Base-by-base conservation (phyloP, 73 alveolate species). In the Symbiodinium pilosum region DNA sequence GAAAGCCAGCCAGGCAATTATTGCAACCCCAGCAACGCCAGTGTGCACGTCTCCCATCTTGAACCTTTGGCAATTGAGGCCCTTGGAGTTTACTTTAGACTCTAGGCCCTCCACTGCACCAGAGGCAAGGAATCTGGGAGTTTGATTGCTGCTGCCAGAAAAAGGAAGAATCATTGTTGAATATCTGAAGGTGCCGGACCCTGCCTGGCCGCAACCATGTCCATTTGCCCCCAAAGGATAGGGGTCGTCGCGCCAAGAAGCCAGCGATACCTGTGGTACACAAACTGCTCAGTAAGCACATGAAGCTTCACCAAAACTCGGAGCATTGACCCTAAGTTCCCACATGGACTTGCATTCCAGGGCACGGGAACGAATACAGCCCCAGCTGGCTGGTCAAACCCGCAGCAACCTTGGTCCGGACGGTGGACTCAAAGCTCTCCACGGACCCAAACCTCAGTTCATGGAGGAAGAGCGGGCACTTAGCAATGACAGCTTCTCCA, bases 401-500 rank as follows among this genome's bases (percentile, higher is more conserved):
- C 12, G 0, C 81, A 38, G 41, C 24, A 14, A 64, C 81, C 21
- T 26, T 28, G 4, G 81, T 64, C 39, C 81, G 6, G 38, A 30
- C 81, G 12, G 30, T 38, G 20, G 24, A 28, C 38, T 64, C 81
- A 64, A 64, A 64, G 30, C 1, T 64, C 81, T 64, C 81, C 81
- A 64, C 81, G 38, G 81, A 64, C 81, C 81, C 81, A 64, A 64
- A 64, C 81, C 81, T 64, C 81, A n/a, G 81, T 14, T 64, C 59
- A 47, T 6, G 59, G 59, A n/a, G n/a, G 59, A 47, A 14, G 59
- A 14, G 59, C 21, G 59, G 21, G 59, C 59, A 47, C n/a, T 47
- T 14, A 47, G 59, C 59, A 47, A 47, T 6, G n/a, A n/a, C n/a
- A n/a, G n/a, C n/a, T n/a, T n/a, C n/a, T 47, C 59, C 59, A 47